phyloP scores from a whole-genome alignment of 2,329 filamentous ascomycete genomes.

The Fusarium sp. region DNA sequence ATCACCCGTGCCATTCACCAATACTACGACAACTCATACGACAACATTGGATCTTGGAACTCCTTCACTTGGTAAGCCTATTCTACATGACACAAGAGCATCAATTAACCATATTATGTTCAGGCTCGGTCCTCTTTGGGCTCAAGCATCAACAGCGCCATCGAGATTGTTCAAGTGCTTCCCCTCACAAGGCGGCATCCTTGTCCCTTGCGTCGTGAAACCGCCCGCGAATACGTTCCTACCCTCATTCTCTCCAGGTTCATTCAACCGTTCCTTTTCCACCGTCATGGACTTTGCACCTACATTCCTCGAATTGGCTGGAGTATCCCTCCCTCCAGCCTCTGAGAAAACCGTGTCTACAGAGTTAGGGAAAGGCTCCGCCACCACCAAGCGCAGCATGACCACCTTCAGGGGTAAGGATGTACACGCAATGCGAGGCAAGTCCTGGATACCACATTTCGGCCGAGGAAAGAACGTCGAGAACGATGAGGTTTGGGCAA shows the following conservation, averaged over 20 bases:
- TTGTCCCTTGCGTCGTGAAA: slow-evolving; percentile 61
- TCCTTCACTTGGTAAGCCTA: slow-evolving; percentile 6
- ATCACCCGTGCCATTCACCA: slow-evolving; percentile 5
- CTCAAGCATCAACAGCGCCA: slow-evolving; percentile 52
- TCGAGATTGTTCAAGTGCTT: slow-evolving; percentile 52
- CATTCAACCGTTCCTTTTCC: neutral
- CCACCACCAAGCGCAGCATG: neutral
- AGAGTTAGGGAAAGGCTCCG: neutral
- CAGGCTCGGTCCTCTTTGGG: slow-evolving; percentile 1
- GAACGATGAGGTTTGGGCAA: neutral
- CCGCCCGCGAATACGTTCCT: slow-evolving; percentile 6
- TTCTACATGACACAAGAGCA: neutral
- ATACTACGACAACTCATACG: slow-evolving; percentile 19
- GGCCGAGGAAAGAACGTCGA: neutral
- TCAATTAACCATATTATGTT: neutral
- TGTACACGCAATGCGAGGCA: slow-evolving; percentile 63
- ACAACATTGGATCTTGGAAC: slow-evolving; percentile 11
- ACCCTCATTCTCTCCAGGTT: neutral
- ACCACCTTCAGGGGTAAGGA: slow-evolving; percentile 55
- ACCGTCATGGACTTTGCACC: neutral
- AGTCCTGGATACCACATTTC: slow-evolving; percentile 21
- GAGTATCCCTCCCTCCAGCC: neutral
- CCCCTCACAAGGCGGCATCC: slow-evolving; percentile 61
- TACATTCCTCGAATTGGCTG: neutral
- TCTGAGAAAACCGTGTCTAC: neutral